These are phyloP conservation scores for Tillandsia fasciculata DNA, from an alignment of 176 grass and related monocot genomes.

Conservation along the genomic window DNA sequence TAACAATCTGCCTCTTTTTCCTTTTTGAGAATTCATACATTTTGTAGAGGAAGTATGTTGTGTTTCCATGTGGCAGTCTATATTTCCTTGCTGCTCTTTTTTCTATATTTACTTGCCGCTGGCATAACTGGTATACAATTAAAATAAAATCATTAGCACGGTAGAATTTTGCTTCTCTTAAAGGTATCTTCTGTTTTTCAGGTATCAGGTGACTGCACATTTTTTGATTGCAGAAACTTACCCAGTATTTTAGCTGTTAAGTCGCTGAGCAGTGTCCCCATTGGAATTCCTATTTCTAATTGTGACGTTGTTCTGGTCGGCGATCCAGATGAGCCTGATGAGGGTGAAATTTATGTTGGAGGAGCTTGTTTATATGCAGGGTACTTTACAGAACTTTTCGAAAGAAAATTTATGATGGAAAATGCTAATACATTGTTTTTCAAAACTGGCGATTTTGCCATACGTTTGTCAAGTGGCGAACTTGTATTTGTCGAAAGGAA, in stretches of 20 bases:
- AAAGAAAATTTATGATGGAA: constrained; percentile 10
- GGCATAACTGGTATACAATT: too few species aligned
- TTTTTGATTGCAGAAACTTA: constrained; percentile 76
- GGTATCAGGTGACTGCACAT: constrained; percentile 92
- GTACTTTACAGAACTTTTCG: constrained; percentile 34
- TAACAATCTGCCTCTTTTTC: too few species aligned
- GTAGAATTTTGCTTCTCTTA: too few species aligned
- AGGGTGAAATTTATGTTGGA: constrained; percentile 72
- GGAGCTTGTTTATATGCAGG: constrained; percentile 76
- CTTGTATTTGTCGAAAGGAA: constrained; percentile 79
- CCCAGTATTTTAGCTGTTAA: constrained; percentile 42
- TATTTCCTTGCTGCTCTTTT: too few species aligned
- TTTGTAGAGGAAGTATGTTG: too few species aligned
- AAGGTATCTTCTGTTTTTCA: constrained; percentile 22
- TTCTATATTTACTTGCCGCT: too few species aligned
- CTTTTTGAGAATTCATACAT: too few species aligned
- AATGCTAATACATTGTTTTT: constrained; percentile 27
- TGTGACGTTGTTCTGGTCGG: constrained; percentile 52
- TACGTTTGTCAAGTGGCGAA: constrained; percentile 45
- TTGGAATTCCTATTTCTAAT: constrained; percentile 78
- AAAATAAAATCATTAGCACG: too few species aligned
- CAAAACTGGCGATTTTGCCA: constrained; percentile 73
- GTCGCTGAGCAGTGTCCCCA: constrained; percentile 53
- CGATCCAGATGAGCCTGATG: constrained; percentile 18
- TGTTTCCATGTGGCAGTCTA: too few species aligned